Base-by-base conservation (phyloP, 2,329 filamentous ascomycete genomes). In the Fusarium mundagurra region DNA sequence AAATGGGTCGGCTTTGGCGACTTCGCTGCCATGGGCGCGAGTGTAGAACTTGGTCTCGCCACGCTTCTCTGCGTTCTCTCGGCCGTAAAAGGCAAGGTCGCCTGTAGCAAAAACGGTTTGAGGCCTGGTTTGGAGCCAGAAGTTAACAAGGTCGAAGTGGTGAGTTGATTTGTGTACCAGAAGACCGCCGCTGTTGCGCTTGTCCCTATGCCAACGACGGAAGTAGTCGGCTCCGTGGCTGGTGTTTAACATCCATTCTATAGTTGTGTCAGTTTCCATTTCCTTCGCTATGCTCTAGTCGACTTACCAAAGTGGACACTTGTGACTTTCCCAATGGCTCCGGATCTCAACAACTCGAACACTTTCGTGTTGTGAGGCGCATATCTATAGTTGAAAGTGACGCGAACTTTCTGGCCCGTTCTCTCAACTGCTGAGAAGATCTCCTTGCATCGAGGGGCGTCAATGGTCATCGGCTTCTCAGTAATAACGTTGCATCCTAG, bases 401-500 rank as follows among this genome's bases (percentile, higher is more conserved):
- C 89, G 22, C 89, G 85, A 8, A 91, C 84, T 44, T 85, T 83
- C 18, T 85, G 82, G 5, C 82, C 83, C 0, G 79, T 79, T 47
- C 72, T 63, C 29, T 79, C 72, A 1, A 79, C 78, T 8, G 78
- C 78, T 18, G 71, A 72, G 22, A 79, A 85, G 66, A 91, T 91
- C 57, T 85, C 83, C 12, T 80, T 83, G 43, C 88, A 90, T 6
- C 88, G 85, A 4, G 85, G 83, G 1, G 84, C 87, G 75, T 91
- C 89, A 73, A 91, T 88, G 2, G 90, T 91, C 89, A 91, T 91
- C 9, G 89, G 90, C 79, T 92, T 92, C 76, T 91, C 89, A 0
- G 88, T 91, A n/a, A 91, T 83, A 1, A 90, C 89, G 68, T 88
- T 86, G 75, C 88, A 89, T 22, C 89, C 89, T 2, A 90, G 81